Conservation (phyloP, 176 grass and related monocot genomes). For the Eragrostis nindensis region DNA sequence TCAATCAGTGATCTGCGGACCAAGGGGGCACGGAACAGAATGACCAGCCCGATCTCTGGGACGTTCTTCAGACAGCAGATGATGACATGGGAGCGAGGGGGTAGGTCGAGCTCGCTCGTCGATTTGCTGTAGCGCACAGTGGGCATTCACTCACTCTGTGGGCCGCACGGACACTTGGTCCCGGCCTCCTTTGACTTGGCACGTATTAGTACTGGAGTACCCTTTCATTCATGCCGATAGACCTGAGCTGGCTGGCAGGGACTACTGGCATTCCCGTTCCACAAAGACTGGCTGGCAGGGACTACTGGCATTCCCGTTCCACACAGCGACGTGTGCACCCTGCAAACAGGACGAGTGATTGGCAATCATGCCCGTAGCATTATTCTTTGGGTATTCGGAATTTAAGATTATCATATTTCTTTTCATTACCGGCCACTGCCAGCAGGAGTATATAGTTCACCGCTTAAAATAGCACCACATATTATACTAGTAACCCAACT, state of each 20-base stretch:
- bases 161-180: neutral
- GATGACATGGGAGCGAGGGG: conserved; percentile 1
- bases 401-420: neutral
- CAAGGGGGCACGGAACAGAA: neutral
- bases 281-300: too few relatives aligned
- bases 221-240: neutral
- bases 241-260: too few relatives aligned
- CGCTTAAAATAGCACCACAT: neutral
- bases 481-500: too few relatives aligned
- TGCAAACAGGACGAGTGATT: neutral
- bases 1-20: too few relatives aligned
- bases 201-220: too few relatives aligned
- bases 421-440: too few relatives aligned
- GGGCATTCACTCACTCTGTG: too few relatives aligned
- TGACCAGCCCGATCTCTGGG: neutral
- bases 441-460: neutral
- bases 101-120: conserved; percentile 34
- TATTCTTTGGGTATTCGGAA: too few relatives aligned
- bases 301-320: too few relatives aligned
- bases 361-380: neutral
- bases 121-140: neutral
- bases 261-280: too few relatives aligned
- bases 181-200: conserved; percentile 38
- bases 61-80: neutral
- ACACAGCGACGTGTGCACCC: too few relatives aligned